A percentile compares a stretch with the other conserved stretches of the same genome.
These are phyloP conservation scores for Akanthomyces lecanii DNA, from an alignment of 2,329 filamentous ascomycete species.

Conservation along the genomic window DNA sequence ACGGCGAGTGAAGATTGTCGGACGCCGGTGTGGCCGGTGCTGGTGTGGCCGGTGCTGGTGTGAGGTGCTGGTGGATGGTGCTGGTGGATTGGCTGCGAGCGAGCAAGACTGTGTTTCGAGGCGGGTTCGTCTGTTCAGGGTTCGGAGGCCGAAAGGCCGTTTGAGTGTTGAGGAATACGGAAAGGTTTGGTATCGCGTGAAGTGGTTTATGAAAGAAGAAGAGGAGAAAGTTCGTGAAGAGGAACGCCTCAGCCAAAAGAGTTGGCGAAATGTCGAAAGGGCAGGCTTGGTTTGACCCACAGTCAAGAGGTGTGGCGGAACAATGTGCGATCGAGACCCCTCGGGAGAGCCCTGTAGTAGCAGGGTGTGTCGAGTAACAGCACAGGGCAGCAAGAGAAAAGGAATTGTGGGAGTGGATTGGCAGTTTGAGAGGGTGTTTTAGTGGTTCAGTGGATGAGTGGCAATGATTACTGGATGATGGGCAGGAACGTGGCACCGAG, in stretches of 20 bases:
- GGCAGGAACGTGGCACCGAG: neutral
- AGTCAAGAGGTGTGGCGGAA: neutral
- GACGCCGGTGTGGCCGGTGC: too few relatives aligned
- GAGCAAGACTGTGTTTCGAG: too few relatives aligned
- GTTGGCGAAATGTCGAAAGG: neutral
- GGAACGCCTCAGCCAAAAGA: neutral
- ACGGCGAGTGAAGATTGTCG: too few relatives aligned
- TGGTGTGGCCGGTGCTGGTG: too few relatives aligned
- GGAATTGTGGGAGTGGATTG: neutral
- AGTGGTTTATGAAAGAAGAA: neutral
- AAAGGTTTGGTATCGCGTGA: neutral
- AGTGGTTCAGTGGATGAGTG: neutral
- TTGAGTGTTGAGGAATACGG: too few relatives aligned
- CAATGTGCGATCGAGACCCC: conserved; percentile 7
- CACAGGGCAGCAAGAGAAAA: neutral
- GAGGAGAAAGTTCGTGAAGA: neutral
- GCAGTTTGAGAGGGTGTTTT: neutral
- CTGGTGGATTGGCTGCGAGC: too few relatives aligned
- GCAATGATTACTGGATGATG: conserved; percentile 4
- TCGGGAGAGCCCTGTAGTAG: neutral
- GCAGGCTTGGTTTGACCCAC: neutral
- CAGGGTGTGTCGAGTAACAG: neutral
- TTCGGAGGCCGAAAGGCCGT: too few relatives aligned
- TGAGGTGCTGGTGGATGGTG: too few relatives aligned
- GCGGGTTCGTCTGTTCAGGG: too few relatives aligned